Evolutionary conservation across 2,329 filamentous ascomycete species (phyloP).

Genomic region (Penicillium fuscoglaucum): DNA sequence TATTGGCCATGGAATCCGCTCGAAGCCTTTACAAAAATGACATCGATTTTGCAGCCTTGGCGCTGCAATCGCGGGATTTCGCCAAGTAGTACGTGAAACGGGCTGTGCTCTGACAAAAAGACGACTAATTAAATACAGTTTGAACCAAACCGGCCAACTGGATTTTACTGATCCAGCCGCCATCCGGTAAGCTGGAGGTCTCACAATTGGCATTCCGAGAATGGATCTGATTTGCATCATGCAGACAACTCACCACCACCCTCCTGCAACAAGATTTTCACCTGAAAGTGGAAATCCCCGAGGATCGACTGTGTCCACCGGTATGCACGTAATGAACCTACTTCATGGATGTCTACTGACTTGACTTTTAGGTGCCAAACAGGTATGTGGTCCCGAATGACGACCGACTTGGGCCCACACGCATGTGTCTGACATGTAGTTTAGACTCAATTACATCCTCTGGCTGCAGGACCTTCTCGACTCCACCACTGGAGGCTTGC

Average conservation of each 20-base stretch:
- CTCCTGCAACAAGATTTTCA: constrained; percentile 75
- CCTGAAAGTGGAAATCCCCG: constrained; percentile 68
- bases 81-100: constrained; percentile 52
- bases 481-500: constrained; percentile 55
- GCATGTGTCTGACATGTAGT: constrained; percentile 11
- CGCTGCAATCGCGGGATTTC: constrained; percentile 60
- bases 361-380: constrained; percentile 44
- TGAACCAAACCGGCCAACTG: constrained; percentile 60
- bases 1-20: constrained; percentile 33
- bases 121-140: constrained; percentile 35
- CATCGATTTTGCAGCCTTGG: constrained; percentile 64
- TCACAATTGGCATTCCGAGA: neutral
- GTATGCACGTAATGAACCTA: constrained; percentile 47
- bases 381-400: constrained; percentile 35
- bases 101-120: neutral
- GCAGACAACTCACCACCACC: constrained; percentile 69
- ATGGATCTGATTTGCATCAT: constrained; percentile 13
- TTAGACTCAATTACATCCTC: constrained; percentile 80
- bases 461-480: constrained; percentile 85
- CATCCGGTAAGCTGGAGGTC: constrained; percentile 59
- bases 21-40: constrained; percentile 56
- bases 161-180: constrained; percentile 79
- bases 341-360: neutral
- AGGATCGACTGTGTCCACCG: constrained; percentile 81
- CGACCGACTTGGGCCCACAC: neutral